Conservation (phyloP, 2,329 filamentous ascomycete genomes). For the Ascochyta fabae region DNA sequence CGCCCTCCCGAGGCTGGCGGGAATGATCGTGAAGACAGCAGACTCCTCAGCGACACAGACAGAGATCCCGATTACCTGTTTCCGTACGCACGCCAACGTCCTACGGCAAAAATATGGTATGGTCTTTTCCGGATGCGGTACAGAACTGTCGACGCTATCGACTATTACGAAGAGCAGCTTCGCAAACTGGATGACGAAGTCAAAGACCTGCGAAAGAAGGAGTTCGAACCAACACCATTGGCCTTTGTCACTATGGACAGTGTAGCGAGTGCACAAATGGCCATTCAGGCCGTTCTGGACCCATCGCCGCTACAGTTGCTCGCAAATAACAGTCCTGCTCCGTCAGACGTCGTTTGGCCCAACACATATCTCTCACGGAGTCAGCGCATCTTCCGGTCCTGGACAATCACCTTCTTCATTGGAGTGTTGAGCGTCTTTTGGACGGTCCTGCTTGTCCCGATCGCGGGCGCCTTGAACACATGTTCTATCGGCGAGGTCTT, state of each 20-base stretch:
- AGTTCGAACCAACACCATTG: slow-evolving; percentile 78
- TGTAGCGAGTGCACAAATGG: slow-evolving; percentile 91
- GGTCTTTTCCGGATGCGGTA: slow-evolving; percentile 76
- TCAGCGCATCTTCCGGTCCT: slow-evolving; percentile 76
- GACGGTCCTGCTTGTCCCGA: slow-evolving; percentile 79
- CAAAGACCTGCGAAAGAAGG: slow-evolving; percentile 70
- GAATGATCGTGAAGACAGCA: slow-evolving; percentile 59
- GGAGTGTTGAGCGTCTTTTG: slow-evolving; percentile 84
- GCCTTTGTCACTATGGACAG: slow-evolving; percentile 99
- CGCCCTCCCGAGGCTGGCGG: slow-evolving; percentile 43
- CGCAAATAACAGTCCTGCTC: slow-evolving; percentile 84
- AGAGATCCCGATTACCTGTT: slow-evolving; percentile 49
- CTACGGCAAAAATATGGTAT: slow-evolving; percentile 77
- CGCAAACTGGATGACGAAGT: slow-evolving; percentile 80
- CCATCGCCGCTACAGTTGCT: slow-evolving; percentile 85
- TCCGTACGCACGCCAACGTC: slow-evolving; percentile 59
- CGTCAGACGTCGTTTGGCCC: slow-evolving; percentile 91
- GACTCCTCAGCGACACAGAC: slow-evolving; percentile 62
- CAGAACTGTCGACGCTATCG: slow-evolving; percentile 83
- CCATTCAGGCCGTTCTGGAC: slow-evolving; percentile 91
- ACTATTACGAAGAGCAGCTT: slow-evolving; percentile 90
- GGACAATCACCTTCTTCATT: slow-evolving; percentile 84
- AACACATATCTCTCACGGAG: slow-evolving; percentile 86
- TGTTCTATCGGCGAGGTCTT: slow-evolving; percentile 78
- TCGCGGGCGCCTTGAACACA: slow-evolving; percentile 81